Evolutionary conservation across 768 basidiomycete species (phyloP), one percentile per base, ranked within the genome.

Genomic region (Tubosaeta sp.): DNA sequence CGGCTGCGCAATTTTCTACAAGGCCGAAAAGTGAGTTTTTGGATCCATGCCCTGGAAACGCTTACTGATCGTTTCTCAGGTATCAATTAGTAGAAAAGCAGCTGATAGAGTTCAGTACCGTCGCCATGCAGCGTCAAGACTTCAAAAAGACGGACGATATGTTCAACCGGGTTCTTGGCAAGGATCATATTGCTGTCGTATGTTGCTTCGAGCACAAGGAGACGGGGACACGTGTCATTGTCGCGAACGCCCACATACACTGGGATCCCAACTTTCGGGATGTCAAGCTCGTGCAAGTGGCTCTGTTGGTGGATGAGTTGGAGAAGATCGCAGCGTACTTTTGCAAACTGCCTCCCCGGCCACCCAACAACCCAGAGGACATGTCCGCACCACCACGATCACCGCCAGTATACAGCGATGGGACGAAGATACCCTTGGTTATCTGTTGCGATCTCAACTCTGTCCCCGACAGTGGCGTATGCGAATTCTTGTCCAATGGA

Each of bases 111-210:
- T 99, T 95, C 74, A 90, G 86, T 65, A 81, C 88, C 33, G 79
- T 94, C 56, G 95, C 95, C 17, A 88, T 97, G 82, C 89, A 92
- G 61, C 84, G 93, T 26, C 83, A 86, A 46, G 93, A 95, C 67
- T 92, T 94, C 74, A 92, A 93, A 77, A 93, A 94, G 73, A 95
- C 93, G 16, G 94, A 98, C 64, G 95, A 97, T 74, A 95, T 98
- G 94, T 98, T 97, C 81, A 97, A 97, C 65, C 92, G 97, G 31
- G 93, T 98, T 50, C 81, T 97, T 60, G 88, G 88, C 56, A 91
- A 92, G 67, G 95, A 98, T 70, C 84, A 97, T 64, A 90, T 98
- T 57, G 93, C 93, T 43, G 83, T 93, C 57, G 76, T 95, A 52
- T 84, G 84, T 60, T 78, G 92, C 29, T 77, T 98, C 64, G 97